Percentiles rank a stretch among this genome's conserved stretches.
Evolutionary conservation across 768 basidiomycete species (phyloP).

Genomic region (Pleurotus pulmonarius): DNA sequence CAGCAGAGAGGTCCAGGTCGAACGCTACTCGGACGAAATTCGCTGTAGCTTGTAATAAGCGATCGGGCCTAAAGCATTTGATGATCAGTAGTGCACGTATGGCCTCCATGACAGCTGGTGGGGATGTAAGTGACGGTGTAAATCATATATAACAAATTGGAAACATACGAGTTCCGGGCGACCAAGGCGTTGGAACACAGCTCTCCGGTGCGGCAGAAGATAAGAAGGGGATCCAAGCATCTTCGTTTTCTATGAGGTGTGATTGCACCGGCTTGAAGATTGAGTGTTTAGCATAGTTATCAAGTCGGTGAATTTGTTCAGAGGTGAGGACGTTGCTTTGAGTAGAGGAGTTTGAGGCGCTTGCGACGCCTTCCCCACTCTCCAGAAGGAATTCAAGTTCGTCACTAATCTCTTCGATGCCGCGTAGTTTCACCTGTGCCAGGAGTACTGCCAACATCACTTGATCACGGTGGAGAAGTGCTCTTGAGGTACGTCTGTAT

Average conservation of each 20-base stretch:
- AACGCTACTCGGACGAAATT: constrained; percentile 76
- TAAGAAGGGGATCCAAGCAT: constrained; percentile 72
- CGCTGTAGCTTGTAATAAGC: constrained; percentile 79
- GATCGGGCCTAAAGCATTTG: constrained; percentile 92
- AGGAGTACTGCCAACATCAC: constrained; percentile 88
- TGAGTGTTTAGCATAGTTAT: constrained; percentile 64
- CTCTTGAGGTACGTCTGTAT: constrained; percentile 85
- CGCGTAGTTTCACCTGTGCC: constrained; percentile 83
- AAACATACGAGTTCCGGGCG: constrained; percentile 68
- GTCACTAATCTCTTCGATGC: constrained; percentile 73
- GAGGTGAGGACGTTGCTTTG: constrained; percentile 49
- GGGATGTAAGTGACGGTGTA: constrained; percentile 12
- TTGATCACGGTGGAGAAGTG: constrained; percentile 86
- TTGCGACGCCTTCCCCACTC: constrained; percentile 64
- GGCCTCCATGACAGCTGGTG: constrained; percentile 64
- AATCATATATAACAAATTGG: neutral
- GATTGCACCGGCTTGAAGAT: constrained; percentile 75
- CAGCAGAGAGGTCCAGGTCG: constrained; percentile 69
- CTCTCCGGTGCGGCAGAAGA: constrained; percentile 63
- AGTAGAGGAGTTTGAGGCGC: constrained; percentile 26
- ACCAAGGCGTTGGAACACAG: constrained; percentile 76
- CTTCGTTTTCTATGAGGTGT: constrained; percentile 57
- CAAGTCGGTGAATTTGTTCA: constrained; percentile 68
- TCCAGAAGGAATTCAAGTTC: constrained; percentile 93
- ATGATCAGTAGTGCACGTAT: constrained; percentile 75